Conservation (phyloP, 1,284 basidiomycete genomes). For the Coniferiporia weirii region DNA sequence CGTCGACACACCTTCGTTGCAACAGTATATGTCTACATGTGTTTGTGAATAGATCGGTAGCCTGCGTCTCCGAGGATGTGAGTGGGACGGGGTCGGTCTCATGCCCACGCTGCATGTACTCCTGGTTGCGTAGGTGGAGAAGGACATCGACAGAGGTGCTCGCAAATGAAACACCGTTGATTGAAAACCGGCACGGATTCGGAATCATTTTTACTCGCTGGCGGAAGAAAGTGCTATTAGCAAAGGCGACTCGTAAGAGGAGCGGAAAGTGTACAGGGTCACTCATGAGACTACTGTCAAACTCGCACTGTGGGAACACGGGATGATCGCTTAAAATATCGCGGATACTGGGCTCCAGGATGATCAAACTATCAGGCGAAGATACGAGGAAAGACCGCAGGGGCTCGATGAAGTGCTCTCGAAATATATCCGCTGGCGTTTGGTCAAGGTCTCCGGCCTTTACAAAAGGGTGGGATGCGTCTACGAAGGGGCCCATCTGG, state of each 20-base stretch:
- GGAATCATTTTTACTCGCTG: conserved; percentile 78
- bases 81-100: conserved; percentile 53
- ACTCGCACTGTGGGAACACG: conserved; percentile 83
- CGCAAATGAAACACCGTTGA: conserved; percentile 82
- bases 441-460: conserved; percentile 65
- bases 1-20: conserved; percentile 67
- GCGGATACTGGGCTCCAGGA: conserved; percentile 78
- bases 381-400: conserved; percentile 55
- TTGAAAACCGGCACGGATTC: conserved; percentile 80
- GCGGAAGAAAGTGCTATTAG: neutral
- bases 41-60: conserved; percentile 69
- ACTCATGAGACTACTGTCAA: conserved; percentile 41
- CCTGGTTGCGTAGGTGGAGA: conserved; percentile 85
- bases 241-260: neutral
- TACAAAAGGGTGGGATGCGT: conserved; percentile 69
- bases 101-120: conserved; percentile 67
- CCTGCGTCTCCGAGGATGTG: conserved; percentile 25
- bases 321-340: conserved; percentile 79
- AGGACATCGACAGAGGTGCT: conserved; percentile 81
- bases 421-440: conserved; percentile 68
- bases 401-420: conserved; percentile 54
- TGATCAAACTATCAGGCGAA: conserved; percentile 63
- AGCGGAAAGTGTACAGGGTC: conserved; percentile 42
- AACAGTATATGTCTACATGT: conserved; percentile 77
- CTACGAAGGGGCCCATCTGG: conserved; percentile 81